Base-by-base conservation (phyloP, 1,139 yeast genomes). In the Blastobotrys persicus region DNA sequence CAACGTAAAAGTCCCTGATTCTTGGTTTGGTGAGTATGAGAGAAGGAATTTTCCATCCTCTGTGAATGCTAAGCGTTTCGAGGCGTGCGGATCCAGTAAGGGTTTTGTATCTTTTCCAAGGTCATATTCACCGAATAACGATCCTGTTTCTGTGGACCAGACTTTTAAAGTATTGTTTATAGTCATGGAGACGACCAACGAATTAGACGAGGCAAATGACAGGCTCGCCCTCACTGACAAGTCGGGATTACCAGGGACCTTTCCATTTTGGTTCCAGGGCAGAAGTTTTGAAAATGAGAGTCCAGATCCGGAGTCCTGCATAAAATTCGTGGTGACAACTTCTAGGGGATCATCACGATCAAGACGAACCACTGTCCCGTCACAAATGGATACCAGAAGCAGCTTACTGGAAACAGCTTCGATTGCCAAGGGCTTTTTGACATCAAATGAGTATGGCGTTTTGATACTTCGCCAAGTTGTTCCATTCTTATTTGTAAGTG, bases 361-460 rank as follows among this genome's bases (percentile, higher is more conserved):
- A 80, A 57, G 83, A 64, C 52, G 84, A 61, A 14, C 86, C 83
- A 49, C 45, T 1, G 58, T 45, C 4, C 96, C 96, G 66, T 88
- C 95, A 41, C 75, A 74, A 48, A 88, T 70, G 1, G 87, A 75
- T 0, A 84, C 78, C 5, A 88, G 64, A 7, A 76, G 66, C 50
- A 73, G 72, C 14, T 63, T 60, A 0, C 70, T 55, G 44, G 77
- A 75, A 5, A 81, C 64, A 0, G 83, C 65, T 49, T 75, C 73
- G 52, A 87, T 59, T 17, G 73, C 67, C 51, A 79, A 78, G 1
- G 95, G 92, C 11, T 72, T 66, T 58, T 89, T 76, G 39, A 84
- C 70, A 52, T 85, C 88, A 62, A 88, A 86, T 12, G 88, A 81
- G 62, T 83, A 85, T 1, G 95, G 95, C 35, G 54, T 54, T 44